Percentiles rank a stretch among this genome's conserved stretches.
These are phyloP conservation scores for Rutstroemia sp. DNA, from an alignment of 2,329 filamentous ascomycete species.

Conservation along the genomic window DNA sequence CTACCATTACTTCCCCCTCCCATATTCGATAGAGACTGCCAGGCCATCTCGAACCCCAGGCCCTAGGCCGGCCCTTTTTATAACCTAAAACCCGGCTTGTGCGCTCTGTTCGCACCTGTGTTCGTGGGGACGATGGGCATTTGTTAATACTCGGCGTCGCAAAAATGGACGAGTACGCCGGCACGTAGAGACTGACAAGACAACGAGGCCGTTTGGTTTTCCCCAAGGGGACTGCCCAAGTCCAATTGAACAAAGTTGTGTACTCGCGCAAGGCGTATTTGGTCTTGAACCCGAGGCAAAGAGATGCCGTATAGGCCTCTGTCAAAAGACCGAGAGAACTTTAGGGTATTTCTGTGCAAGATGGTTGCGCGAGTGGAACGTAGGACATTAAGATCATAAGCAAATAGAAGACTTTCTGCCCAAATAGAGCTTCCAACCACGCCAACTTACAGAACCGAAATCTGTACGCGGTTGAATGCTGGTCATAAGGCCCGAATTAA, in stretches of 20 bases:
- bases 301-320: not conserved
- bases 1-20: constrained; percentile 18
- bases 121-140: constrained; percentile 14
- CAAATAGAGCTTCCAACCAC: constrained; percentile 4
- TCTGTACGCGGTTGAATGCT: not conserved
- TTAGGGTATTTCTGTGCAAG: constrained; percentile 4
- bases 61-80: constrained; percentile 11
- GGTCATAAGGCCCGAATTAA: constrained; percentile 3
- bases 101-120: constrained; percentile 10
- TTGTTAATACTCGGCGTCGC: constrained; percentile 18
- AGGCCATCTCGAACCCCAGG: constrained; percentile 49
- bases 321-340: not conserved
- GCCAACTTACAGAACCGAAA: constrained; percentile 1
- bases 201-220: constrained; percentile 13
- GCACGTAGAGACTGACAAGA: constrained; percentile 6
- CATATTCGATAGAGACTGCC: constrained; percentile 58
- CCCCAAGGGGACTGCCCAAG: not conserved
- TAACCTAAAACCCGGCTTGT: constrained; percentile 10
- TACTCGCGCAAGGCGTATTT: constrained; percentile 5
- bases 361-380: constrained; percentile 10
- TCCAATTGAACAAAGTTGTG: constrained; percentile 1
- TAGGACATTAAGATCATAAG: constrained; percentile 4
- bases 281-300: not conserved
- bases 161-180: constrained; percentile 6
- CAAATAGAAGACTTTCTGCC: constrained; percentile 2